Conservation (phyloP, 345 rosid species). For the Hypericum androsaemum region DNA sequence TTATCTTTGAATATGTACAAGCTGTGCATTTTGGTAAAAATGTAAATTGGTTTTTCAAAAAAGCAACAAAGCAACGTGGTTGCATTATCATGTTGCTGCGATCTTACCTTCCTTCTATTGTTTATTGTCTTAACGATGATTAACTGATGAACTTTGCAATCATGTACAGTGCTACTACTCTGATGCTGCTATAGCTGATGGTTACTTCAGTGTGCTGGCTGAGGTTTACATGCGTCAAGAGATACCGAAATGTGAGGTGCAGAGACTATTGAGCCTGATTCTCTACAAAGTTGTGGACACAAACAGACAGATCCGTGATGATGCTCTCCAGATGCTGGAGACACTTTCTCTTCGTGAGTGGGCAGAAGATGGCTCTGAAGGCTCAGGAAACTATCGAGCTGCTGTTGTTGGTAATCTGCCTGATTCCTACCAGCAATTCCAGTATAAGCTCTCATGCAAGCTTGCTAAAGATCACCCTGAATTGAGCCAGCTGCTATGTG, state of each 20-base stretch:
- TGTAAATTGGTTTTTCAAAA: neutral
- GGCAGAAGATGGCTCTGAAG: constrained; percentile 91
- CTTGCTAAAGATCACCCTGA: constrained; percentile 96
- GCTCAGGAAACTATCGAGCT: constrained; percentile 93
- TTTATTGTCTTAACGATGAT: constrained; percentile 9
- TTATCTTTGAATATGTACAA: constrained; percentile 6
- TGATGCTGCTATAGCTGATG: constrained; percentile 90
- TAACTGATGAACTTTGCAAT: constrained; percentile 11
- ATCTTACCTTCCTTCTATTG: neutral
- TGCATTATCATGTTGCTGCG: neutral
- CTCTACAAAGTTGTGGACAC: constrained; percentile 98
- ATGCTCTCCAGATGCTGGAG: constrained; percentile 99
- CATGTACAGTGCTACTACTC: constrained; percentile 84
- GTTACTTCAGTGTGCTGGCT: constrained; percentile 94
- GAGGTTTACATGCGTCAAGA: constrained; percentile 99
- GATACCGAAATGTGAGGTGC: constrained; percentile 91
- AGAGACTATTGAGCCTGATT: constrained; percentile 88
- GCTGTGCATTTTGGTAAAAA: neutral
- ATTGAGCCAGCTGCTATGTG: constrained; percentile 92
- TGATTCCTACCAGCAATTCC: constrained; percentile 97
- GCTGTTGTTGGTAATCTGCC: constrained; percentile 98
- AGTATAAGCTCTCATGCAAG: constrained; percentile 89
- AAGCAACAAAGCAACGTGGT: too few species aligned
- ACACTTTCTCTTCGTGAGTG: constrained; percentile 93
- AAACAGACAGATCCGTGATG: constrained; percentile 94